Base-by-base conservation (phyloP, 1,139 yeast species). In the Pichia sp. region DNA sequence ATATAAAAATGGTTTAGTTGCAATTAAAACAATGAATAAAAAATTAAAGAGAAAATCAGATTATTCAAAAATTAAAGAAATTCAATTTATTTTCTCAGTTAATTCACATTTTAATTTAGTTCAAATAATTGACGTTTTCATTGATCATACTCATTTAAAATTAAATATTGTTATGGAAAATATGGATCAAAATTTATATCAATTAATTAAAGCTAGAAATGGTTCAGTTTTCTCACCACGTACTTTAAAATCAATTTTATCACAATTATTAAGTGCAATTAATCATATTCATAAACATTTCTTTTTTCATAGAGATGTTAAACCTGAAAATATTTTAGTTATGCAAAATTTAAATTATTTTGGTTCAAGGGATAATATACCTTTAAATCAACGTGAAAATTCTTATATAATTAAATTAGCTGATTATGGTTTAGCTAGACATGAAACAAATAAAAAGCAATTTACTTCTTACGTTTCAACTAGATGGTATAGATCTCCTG, bases 401-500 rank as follows among this genome's bases (percentile, higher is more conserved):
- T 70, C 71, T 39, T 81, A 78, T 52, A 71, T 79, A 9, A 75
- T 88, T 22, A 91, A 91, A 60, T 64, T 91, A 36, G 95, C 95
- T 3, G 98, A 91, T 60, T 91, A 84, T 61, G 97, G 98, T 0
- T 70, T 89, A 40, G 84, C 96, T 12, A 74, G 96, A 49, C 77
- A 74, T 49, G 64, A 74, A 14, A 64, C 68, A 35, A 74, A 76
- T 53, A 56, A 57, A 24, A 71, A 69, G 40, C 75, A 78, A 0
- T 84, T 74, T 56, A 81, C 94, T 0, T 76, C 84, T 1, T 91
- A 91, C 54, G 93, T 91, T 7, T 84, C 96, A 0, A 91, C 97
- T 0, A 72, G 98, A 53, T 91, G 97, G 97, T 91, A 91, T 59
- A 69, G 98, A 46, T 80, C 96, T 0, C 98, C 98, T 0, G 98